Evolutionary conservation across 2,329 filamentous ascomycete species (phyloP), one percentile per base, ranked within the genome.

Genomic region (Fulvia fulva): DNA sequence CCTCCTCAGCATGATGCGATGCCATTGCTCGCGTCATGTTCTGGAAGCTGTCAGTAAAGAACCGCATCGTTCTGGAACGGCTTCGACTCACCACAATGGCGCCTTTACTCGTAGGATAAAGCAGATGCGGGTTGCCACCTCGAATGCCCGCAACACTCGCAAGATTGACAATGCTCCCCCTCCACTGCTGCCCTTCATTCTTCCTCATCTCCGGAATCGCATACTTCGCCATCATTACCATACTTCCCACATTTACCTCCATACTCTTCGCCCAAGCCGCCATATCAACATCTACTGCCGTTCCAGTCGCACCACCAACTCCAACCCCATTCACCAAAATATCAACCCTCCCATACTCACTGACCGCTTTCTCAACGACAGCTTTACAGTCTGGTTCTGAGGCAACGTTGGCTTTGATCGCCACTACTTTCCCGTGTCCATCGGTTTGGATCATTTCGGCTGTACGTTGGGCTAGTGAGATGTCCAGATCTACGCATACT

Each of bases 281-380:
- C 76, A 86, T 80, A 64, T 87, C 82, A 0, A 87, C 81, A 0
- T 84, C 81, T 1, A 83, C 76, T 0, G 85, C 84, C 1, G 81
- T 86, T 0, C 86, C 86, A 1, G 72, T 56, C 0, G 84, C 79
- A 0, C 86, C 86, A 3, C 77, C 77, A 21, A 87, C 74, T 0
- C 86, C 87, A 1, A 88, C 86, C 56, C 83, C 84, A 66, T 88
- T 88, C 34, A 88, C 75, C 0, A 88, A 73, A 44, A 88, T 84
- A 64, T 88, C 84, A 1, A 88, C 62, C 1, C 81, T 74, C 0
- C 83, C 83, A 62, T 81, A 87, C 1, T 70, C 64, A 1, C 74
- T 59, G 0, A 84, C 14, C 0, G 84, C 78, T 0, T 68, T 56
- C 0, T 76, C 55, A 60, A 77, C 74, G 28, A 70, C 68, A 16